These are phyloP conservation scores for Nakazawaea siamensis DNA, from an alignment of 805 yeast genomes.

Conservation along the genomic window DNA sequence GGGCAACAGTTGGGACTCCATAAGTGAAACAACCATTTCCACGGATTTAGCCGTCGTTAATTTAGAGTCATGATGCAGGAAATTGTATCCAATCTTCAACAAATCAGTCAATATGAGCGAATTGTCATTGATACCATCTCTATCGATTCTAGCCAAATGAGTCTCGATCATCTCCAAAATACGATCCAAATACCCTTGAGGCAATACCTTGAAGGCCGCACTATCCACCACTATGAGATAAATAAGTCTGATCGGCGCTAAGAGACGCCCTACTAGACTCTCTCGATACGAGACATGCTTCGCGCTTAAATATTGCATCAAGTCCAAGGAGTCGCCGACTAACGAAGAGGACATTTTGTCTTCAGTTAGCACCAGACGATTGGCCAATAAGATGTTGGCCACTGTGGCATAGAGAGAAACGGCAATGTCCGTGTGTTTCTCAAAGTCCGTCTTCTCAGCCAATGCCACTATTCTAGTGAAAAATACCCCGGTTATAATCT, in stretches of 20 bases:
- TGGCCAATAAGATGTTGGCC: slow-evolving; percentile 5
- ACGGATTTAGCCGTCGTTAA: neutral
- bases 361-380: neutral
- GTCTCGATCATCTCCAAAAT: neutral
- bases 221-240: slow-evolving; percentile 5
- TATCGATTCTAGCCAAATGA: neutral
- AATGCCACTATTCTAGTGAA: neutral
- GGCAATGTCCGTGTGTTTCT: neutral
- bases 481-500: neutral
- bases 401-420: slow-evolving; percentile 5
- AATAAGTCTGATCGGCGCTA: slow-evolving; percentile 5
- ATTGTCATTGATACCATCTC: neutral
- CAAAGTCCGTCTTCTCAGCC: neutral
- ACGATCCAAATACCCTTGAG: neutral
- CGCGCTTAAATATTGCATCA: neutral
- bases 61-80: neutral
- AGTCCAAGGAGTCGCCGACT: neutral
- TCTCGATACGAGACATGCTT: neutral
- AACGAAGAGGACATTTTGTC: neutral
- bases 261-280: neutral
- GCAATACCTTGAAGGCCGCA: neutral
- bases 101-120: slow-evolving; percentile 2
- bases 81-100: slow-evolving; percentile 5
- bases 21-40: neutral
- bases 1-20: neutral